These are phyloP conservation scores for Juncus effusus DNA, from an alignment of 176 grass and related monocot species.

Conservation along the genomic window DNA sequence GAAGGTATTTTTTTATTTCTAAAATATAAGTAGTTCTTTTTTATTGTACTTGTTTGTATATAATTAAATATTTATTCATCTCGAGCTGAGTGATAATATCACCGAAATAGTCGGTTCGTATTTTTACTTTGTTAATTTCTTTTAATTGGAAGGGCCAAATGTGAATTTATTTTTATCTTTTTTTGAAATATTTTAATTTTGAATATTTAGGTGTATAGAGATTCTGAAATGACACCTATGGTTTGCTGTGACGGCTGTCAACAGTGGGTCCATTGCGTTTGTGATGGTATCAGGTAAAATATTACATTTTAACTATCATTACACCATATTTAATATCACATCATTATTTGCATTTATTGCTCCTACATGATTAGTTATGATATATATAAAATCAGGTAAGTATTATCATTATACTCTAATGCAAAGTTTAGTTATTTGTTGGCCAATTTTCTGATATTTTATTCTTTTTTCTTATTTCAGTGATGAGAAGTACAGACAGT, in stretches of 20 bases:
- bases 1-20: conserved; percentile 52
- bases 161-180: not conserved
- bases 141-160: too few relatives aligned
- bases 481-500: conserved; percentile 94
- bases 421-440: conserved; percentile 23
- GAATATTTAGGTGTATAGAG: conserved; percentile 90
- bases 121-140: too few relatives aligned
- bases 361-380: conserved; percentile 9
- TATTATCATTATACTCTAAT: not conserved
- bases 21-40: not conserved
- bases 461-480: conserved; percentile 35
- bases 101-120: too few relatives aligned
- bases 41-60: conserved; percentile 25
- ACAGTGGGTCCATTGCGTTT: conserved; percentile 96
- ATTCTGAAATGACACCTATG: conserved; percentile 97
- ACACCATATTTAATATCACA: not conserved
- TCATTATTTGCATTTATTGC: conserved; percentile 10
- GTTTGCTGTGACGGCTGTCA: conserved; percentile 96
- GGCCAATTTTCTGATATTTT: not conserved
- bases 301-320: conserved; percentile 12
- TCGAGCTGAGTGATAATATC: too few relatives aligned
- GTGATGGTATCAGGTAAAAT: conserved; percentile 88
- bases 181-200: conserved; percentile 8
- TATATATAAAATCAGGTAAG: not conserved
- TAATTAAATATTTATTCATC: not conserved